A percentile compares a stretch with the other conserved stretches of the same genome.
phyloP scores from a whole-genome alignment of 2,329 filamentous ascomycete genomes.

The Clonostachys rosea region DNA sequence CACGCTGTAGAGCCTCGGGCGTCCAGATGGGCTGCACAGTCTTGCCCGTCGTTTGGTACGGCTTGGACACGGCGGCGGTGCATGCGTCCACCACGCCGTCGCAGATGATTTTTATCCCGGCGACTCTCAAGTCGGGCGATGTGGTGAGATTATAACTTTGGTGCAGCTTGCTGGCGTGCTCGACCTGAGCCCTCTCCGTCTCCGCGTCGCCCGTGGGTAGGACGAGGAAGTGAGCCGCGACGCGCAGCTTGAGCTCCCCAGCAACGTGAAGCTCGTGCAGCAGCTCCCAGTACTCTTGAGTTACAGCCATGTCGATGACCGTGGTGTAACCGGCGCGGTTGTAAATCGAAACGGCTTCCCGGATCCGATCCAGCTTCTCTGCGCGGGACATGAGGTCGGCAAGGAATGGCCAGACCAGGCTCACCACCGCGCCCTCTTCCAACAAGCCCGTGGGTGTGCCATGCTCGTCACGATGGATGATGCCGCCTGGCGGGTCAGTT shows the following conservation, averaged over 20 bases:
- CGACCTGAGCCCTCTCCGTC: conserved; percentile 30
- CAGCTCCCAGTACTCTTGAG: conserved; percentile 34
- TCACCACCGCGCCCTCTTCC: conserved; percentile 30
- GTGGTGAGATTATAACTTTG: conserved; percentile 13
- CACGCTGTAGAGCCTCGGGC: conserved; percentile 41
- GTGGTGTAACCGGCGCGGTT: conserved; percentile 34
- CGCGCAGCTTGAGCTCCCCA: conserved; percentile 20
- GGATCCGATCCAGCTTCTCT: conserved; percentile 28
- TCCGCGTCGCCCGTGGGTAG: conserved; percentile 23
- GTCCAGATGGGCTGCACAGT: conserved; percentile 46
- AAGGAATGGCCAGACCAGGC: conserved; percentile 35
- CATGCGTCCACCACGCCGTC: conserved; percentile 61
- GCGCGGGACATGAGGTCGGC: conserved; percentile 24
- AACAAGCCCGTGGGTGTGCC: conserved; percentile 33
- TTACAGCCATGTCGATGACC: conserved; percentile 42
- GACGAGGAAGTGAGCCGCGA: conserved; percentile 42
- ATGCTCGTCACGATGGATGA: conserved; percentile 22
- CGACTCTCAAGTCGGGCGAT: conserved; percentile 28
- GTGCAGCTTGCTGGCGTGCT: conserved; percentile 35
- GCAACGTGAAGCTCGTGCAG: conserved; percentile 22
- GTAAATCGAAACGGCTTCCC: conserved; percentile 29
- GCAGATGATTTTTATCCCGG: conserved; percentile 59
- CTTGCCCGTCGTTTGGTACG: conserved; percentile 32
- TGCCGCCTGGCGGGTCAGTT: conserved; percentile 32
- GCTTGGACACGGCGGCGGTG: conserved; percentile 52